A percentile compares a stretch with the other conserved stretches of the same genome.
phyloP scores from a whole-genome alignment of 768 basidiomycete species.

The Lactarius akahatsu region DNA sequence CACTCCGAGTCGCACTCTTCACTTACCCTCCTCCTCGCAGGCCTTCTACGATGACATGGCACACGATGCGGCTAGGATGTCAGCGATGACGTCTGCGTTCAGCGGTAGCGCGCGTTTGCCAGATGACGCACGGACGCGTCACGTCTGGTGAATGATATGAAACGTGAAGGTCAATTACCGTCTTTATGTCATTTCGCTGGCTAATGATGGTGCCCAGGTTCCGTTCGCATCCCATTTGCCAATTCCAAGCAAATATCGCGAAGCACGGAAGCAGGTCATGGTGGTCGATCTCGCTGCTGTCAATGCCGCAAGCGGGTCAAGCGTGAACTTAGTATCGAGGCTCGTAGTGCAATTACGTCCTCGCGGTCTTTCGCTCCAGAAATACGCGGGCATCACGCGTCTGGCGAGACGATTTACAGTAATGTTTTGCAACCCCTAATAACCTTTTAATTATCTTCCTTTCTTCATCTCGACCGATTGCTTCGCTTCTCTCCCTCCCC shows the following conservation, averaged over 20 bases:
- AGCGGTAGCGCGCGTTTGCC: too few species aligned
- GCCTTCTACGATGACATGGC: neutral
- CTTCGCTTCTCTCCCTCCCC: constrained; percentile 34
- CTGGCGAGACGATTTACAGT: too few species aligned
- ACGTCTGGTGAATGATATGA: constrained; percentile 47
- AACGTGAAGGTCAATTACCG: constrained; percentile 42
- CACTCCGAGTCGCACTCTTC: too few species aligned
- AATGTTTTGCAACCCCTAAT: too few species aligned
- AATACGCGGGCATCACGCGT: constrained; percentile 3
- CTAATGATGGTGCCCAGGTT: constrained; percentile 1
- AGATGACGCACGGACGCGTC: too few species aligned
- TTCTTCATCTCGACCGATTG: constrained; percentile 27
- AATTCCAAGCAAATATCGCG: constrained; percentile 55
- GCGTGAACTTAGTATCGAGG: constrained; percentile 62
- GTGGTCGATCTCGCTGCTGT: constrained; percentile 82
- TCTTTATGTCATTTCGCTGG: neutral
- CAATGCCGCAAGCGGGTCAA: constrained; percentile 62
- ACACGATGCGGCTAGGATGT: neutral
- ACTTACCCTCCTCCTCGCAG: too few species aligned
- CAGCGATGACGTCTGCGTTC: neutral
- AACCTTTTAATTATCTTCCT: neutral
- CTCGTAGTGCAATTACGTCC: constrained; percentile 67
- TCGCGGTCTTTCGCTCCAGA: neutral
- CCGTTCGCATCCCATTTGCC: constrained; percentile 75
- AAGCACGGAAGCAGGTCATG: constrained; percentile 59